Evolutionary conservation across 805 yeast genomes (phyloP), one percentile per base, ranked within the genome.

Genomic region (Lipomyces japonicus): DNA sequence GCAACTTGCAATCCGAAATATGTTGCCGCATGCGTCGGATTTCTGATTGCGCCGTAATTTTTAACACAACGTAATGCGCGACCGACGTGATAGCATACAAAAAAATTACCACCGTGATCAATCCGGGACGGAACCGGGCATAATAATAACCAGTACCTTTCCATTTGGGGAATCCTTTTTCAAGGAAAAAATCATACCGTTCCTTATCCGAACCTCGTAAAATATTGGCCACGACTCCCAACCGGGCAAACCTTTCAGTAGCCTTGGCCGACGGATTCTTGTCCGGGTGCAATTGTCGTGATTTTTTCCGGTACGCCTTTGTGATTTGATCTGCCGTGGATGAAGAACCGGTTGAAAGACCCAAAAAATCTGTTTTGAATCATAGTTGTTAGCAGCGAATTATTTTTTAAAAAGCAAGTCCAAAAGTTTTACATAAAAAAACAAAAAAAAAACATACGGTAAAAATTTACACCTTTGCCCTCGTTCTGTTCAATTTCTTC

Each of bases 221-320:
- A 48, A 90, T 81, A 62, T 84, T 79, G 30, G 89, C 83, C 21
- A 87, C 85, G 24, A 81, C 67, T 30, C 93, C 85, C 32, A 93
- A 75, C 25, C 91, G 72, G 61, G 91, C 87, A 64, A 82, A 93
- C 35, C 87, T 74, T 58, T 81, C 85, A 54, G 77, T 81, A 3
- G 84, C 85, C 21, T 67, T 64, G 55, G 78, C 78, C 50, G 69
- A 72, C 39, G 64, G 63, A n/a, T 66, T 65, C 66, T 91, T 89
- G 68, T 91, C 98, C 0, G 98, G 98, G 64, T 91, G 98, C 59
- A 84, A 73, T 55, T 73, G 74, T 45, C 84, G 74, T 2, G 95
- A 82, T 28, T 83, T 64, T 60, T 79, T 82, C 63, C 86, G 80
- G 69, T 85, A 51, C 38, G 73, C 70, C 46, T 61, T 63, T 32